phyloP scores from a whole-genome alignment of 306 rosid species.

The Citrullus amarus region DNA sequence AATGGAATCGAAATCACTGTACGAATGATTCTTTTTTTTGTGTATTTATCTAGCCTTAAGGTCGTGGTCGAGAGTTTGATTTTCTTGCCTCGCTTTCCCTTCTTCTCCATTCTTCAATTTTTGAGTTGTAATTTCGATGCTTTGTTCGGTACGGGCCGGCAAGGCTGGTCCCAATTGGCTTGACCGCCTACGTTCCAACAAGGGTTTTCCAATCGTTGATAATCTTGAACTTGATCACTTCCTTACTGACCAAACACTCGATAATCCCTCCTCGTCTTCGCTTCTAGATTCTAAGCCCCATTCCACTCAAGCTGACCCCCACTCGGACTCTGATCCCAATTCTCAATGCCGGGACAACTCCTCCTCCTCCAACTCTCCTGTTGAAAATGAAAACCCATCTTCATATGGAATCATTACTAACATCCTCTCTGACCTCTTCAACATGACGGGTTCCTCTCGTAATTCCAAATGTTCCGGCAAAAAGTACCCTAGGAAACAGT shows the following conservation, averaged over 20 bases:
- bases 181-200: slow-evolving; percentile 79
- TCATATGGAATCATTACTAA: slow-evolving; percentile 21
- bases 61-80: neutral
- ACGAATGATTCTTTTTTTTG: too few relatives aligned
- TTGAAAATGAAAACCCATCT: slow-evolving; percentile 2
- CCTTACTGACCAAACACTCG: slow-evolving; percentile 24
- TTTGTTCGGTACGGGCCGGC: slow-evolving; percentile 44
- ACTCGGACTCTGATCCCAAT: neutral
- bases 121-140: slow-evolving; percentile 32
- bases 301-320: slow-evolving; percentile 15
- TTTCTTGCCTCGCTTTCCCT: neutral
- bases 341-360: neutral
- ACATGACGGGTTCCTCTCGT: slow-evolving; percentile 30
- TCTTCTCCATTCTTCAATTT: neutral
- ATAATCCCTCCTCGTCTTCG: neutral
- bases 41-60: too few relatives aligned
- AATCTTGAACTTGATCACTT: slow-evolving; percentile 51
- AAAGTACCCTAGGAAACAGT: slow-evolving; percentile 62
- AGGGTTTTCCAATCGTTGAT: slow-evolving; percentile 60
- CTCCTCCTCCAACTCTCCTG: neutral
- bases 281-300: slow-evolving; percentile 5
- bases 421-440: slow-evolving; percentile 63
- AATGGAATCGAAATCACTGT: too few relatives aligned
- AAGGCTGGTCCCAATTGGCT: slow-evolving; percentile 72
- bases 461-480: slow-evolving; percentile 25